These are phyloP conservation scores for Colletotrichum limetticola DNA, from an alignment of 2,329 filamentous ascomycete genomes.

Conservation along the genomic window DNA sequence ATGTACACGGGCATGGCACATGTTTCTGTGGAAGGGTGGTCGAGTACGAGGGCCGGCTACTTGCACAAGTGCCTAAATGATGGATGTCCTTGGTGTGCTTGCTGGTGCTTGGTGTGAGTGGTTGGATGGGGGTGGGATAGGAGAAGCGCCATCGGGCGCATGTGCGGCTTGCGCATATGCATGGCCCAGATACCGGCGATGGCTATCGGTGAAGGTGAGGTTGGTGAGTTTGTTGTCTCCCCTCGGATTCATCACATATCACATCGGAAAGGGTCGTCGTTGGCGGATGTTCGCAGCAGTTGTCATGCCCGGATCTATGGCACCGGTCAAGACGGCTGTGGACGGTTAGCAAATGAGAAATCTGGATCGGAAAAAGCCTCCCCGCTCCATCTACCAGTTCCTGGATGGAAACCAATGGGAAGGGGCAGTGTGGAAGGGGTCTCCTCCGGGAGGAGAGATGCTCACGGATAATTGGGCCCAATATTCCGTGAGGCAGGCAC, in stretches of 20 bases:
- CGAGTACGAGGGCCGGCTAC: neutral
- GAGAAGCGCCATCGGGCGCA: slow-evolving; percentile 11
- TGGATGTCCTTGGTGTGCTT: neutral
- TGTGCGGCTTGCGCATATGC: neutral
- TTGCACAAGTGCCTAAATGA: neutral
- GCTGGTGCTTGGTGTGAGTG: neutral
- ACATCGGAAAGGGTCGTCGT: slow-evolving; percentile 25
- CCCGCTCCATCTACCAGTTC: neutral
- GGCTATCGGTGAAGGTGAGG: neutral
- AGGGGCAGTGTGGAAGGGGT: slow-evolving; percentile 1
- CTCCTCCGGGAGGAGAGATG: neutral
- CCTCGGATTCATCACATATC: slow-evolving; percentile 19
- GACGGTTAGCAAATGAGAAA: slow-evolving; percentile 22
- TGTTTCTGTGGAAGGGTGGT: neutral
- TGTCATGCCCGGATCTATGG: slow-evolving; percentile 33
- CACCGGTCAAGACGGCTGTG: slow-evolving; percentile 31
- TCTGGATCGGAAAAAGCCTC: slow-evolving; percentile 21
- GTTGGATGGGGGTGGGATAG: neutral
- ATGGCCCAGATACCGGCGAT: slow-evolving; percentile 1
- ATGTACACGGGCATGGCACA: neutral
- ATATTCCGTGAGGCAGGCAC: neutral
- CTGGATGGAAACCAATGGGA: slow-evolving; percentile 18
- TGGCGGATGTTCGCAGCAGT: slow-evolving; percentile 33
- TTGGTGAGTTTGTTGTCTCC: neutral
- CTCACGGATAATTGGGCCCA: neutral